These are phyloP conservation scores for Vanderwaltozyma yarrowii DNA, from an alignment of 805 yeast species.

Conservation along the genomic window DNA sequence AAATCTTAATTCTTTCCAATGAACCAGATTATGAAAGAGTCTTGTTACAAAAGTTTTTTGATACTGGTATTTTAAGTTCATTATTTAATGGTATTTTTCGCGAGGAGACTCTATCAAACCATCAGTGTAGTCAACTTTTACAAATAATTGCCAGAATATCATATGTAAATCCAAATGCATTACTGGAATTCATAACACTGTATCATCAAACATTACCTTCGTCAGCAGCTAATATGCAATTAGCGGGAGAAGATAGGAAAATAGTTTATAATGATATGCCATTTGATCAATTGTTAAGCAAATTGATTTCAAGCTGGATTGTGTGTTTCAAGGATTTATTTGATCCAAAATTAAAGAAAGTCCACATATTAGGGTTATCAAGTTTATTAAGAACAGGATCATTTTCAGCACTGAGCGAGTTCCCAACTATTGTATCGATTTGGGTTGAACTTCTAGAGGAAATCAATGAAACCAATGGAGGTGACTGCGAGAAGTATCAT, in stretches of 20 bases:
- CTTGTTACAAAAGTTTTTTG: slow-evolving; percentile 18
- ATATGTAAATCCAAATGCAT: slow-evolving; percentile 26
- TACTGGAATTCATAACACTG: slow-evolving; percentile 23
- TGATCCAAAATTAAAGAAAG: slow-evolving; percentile 67
- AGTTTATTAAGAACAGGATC: slow-evolving; percentile 36
- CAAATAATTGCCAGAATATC: slow-evolving; percentile 30
- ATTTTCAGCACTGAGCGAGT: slow-evolving; percentile 22
- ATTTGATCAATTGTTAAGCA: slow-evolving; percentile 19
- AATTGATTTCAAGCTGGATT: slow-evolving; percentile 30
- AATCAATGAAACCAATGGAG: slow-evolving; percentile 47
- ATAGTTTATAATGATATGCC: slow-evolving; percentile 19
- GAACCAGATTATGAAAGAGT: slow-evolving; percentile 17
- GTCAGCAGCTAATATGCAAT: slow-evolving; percentile 11
- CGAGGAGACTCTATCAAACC: slow-evolving; percentile 23
- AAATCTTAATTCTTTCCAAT: slow-evolving; percentile 19
- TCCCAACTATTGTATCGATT: slow-evolving; percentile 29
- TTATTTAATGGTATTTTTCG: slow-evolving; percentile 23
- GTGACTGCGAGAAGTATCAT: slow-evolving; percentile 49
- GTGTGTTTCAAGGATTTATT: slow-evolving; percentile 48
- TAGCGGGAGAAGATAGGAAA: slow-evolving; percentile 16
- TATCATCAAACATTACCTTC: slow-evolving; percentile 18
- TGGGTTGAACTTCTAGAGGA: slow-evolving; percentile 62
- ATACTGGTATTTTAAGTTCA: slow-evolving; percentile 18
- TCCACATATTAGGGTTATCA: slow-evolving; percentile 52
- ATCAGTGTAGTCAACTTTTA: slow-evolving; percentile 28